Percentiles rank a stretch among this genome's conserved stretches.
phyloP scores from a whole-genome alignment of 1,139 yeast species.

The Entelexis sorbosivorans region DNA sequence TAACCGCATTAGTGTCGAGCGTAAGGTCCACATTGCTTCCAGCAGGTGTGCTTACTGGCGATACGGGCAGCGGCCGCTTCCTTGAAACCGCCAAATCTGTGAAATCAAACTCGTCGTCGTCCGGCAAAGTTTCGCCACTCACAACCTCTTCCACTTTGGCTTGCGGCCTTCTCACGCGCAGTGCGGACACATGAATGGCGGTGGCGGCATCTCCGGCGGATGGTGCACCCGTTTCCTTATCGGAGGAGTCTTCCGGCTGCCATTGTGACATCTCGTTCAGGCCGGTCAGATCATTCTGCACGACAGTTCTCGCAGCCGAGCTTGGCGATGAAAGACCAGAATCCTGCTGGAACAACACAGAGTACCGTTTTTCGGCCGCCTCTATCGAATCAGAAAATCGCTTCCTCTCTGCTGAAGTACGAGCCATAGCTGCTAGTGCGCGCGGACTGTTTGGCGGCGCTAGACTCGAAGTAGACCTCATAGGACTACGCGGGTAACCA shows the following conservation, averaged over 20 bases:
- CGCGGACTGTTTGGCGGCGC: conserved; percentile 6
- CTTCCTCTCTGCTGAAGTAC: background rate
- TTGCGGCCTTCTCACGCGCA: background rate
- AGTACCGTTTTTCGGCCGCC: background rate
- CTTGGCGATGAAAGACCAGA: background rate
- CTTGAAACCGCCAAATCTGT: background rate
- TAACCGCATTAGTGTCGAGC: too few relatives aligned
- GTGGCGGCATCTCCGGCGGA: background rate
- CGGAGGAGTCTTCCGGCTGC: conserved; percentile 1
- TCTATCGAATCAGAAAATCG: background rate
- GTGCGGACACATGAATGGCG: background rate
- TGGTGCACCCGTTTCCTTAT: background rate
- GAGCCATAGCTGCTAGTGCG: conserved; percentile 4
- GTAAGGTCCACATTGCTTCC: background rate
- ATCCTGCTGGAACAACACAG: background rate
- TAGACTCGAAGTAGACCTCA: background rate
- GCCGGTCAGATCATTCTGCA: background rate
- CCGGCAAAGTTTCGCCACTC: background rate
- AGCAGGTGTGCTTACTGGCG: background rate
- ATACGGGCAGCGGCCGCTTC: conserved; percentile 6
- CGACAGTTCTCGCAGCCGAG: background rate
- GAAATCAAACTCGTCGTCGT: conserved; percentile 6
- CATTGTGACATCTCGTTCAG: background rate
- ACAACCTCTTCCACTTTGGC: background rate
- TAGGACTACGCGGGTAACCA: background rate